phyloP scores from a whole-genome alignment of 768 basidiomycete species.

The Suillus subluteus region DNA sequence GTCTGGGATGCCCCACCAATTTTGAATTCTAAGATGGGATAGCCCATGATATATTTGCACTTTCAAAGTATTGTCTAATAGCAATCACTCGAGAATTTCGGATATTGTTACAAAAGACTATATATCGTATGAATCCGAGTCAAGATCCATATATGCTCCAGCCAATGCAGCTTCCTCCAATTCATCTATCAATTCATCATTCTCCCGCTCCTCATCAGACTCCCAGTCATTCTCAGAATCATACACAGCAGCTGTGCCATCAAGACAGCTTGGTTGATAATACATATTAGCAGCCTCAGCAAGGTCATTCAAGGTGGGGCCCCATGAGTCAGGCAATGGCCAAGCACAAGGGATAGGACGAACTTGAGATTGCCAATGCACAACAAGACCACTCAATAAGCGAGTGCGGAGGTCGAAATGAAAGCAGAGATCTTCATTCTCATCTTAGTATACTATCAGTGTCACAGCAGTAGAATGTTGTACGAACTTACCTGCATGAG shows the following conservation, averaged over 20 bases:
- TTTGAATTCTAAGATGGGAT: not conserved
- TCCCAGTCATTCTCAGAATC: slow-evolving; percentile 1
- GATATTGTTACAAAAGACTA: slow-evolving; percentile 1
- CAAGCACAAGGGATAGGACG: not conserved
- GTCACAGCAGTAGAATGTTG: too few species aligned
- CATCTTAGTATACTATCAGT: too few species aligned
- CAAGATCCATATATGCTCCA: not conserved
- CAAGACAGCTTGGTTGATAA: slow-evolving; percentile 1
- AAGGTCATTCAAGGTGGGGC: not conserved
- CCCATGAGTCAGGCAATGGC: not conserved
- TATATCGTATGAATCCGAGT: not conserved
- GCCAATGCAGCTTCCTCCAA: slow-evolving; percentile 4
- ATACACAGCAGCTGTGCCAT: not conserved
- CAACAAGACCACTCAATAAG: not conserved
- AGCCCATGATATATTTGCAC: not conserved
- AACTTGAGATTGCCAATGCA: slow-evolving; percentile 2
- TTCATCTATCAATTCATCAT: not conserved
- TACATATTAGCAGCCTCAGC: not conserved
- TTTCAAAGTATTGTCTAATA: not conserved
- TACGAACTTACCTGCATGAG: too few species aligned
- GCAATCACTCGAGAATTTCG: not conserved
- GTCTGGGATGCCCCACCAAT: not conserved
- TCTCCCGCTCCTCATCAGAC: not conserved
- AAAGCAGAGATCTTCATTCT: not conserved
- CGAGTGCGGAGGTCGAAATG: not conserved